Base-by-base conservation (phyloP, 2,329 filamentous ascomycete genomes). In the Penicillium sp. region DNA sequence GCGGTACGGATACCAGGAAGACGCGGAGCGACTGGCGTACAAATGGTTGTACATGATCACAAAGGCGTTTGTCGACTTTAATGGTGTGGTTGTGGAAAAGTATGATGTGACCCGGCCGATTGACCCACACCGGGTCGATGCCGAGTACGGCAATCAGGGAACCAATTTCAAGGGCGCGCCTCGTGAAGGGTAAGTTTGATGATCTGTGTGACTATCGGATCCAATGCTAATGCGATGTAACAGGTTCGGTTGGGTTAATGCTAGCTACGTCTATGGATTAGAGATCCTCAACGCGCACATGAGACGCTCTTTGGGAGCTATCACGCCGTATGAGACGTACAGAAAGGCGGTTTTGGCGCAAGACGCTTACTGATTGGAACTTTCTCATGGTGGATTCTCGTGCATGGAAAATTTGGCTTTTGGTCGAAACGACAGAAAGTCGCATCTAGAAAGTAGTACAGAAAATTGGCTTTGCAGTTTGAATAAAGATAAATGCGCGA, bases 1-100 rank as follows among this genome's bases (percentile, higher is more conserved):
- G 64, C 87, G 92, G 16, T 99, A 97, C 68, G 91, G 92, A 48
- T 97, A 95, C 69, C 85, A 87, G 25, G 89, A 92, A 22, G 92
- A 96, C 55, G 91, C 91, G 1, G 89, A 96, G 74, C 81, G 91
- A 30, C 75, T 99, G 58, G 89, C 90, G 0, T 99, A 99, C 74
- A 91, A 94, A 73, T 99, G 94, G 94, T 76, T 96, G 47, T 95
- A 92, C 71, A 97, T 97, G 92, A 91, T 96, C 65, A 96, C 90
- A 52, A 96, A 95, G 74, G 92, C 94, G 0, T 97, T 97, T 75
- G 92, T 96, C 54, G 92, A 99, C 71, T 97, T 92, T 79, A 97
- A 97, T 68, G 94, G 94, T 35, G 91, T 96, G 8, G 92, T 99
- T 1, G 94, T 97, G 5, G 94, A 99, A 75, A 99, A 99, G 77